Base-by-base conservation (phyloP, 768 basidiomycete genomes). In the Rhizopogon salebrosus region DNA sequence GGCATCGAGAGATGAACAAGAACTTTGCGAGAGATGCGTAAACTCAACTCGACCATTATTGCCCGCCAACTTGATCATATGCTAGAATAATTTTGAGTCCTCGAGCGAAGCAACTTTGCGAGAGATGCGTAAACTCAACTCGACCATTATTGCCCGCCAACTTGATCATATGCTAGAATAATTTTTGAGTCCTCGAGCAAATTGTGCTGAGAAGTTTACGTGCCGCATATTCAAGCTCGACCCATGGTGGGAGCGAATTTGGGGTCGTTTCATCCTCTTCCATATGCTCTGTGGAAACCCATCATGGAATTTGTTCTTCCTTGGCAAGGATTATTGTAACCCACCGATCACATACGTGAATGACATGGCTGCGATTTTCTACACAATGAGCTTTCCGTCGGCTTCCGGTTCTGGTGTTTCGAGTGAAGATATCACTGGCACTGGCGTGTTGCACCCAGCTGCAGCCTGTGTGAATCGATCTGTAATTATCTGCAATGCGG, bases 161-260 rank as follows among this genome's bases (percentile, higher is more conserved):
- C 9, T 66, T 80, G 41, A 86, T 81, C 92, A 95, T 97, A 64
- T 95, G 92, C 82, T 92, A 64, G 16, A 46, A 20, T 14, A 46
- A 16, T 14, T 3, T 14, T 34, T 6, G n/a, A n/a, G 46, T 36
- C 11, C 34, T 52, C 26, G 55, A 54, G 50, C 34, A n/a, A 57
- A 41, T 54, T 27, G 20, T 9, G 9, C 20, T 46, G 45, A 46
- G 3, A 27, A 9, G 3, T 13, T 22, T 34, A 72, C 79, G 55
- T 53, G 89, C 92, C 62, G 78, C 77, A 65, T 95, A 98, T 76
- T 98, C 95, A 42, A 98, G 80, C 60, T 87, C 81, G 29, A 98
- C 95, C 95, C 95, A 98, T 13, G 81, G 83, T 20, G 89, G 89
- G 38, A 92, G 79, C 3, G 87, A 76, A 58, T 79, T 81, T 1